Percentiles rank a stretch among this genome's conserved stretches.
Evolutionary conservation across 106 monocot genomes (phyloP).

Genomic region (Alisma plantagoaquatica): DNA sequence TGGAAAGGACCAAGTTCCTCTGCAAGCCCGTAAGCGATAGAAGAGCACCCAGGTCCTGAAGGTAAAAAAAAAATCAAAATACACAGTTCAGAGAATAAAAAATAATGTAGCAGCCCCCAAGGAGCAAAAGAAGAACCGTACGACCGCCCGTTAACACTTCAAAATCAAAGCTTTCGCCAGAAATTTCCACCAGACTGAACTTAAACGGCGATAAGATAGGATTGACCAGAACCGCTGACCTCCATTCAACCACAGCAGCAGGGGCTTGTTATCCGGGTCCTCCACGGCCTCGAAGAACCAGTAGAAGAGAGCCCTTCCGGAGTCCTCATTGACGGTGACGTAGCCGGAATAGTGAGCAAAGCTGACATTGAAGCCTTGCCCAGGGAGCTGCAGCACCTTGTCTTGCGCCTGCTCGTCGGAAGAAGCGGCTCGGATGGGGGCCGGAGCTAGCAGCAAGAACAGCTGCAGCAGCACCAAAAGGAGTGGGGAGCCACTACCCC

Average conservation of each 20-base stretch:
- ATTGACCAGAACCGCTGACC: constrained; percentile 20
- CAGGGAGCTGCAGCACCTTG: constrained; percentile 41
- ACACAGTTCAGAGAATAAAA: too few relatives aligned
- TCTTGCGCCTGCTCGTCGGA: constrained; percentile 32
- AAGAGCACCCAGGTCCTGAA: constrained; percentile 93
- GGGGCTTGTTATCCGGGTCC: constrained; percentile 68
- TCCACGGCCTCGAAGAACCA: constrained; percentile 95
- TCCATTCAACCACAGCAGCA: constrained; percentile 97
- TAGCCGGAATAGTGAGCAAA: constrained; percentile 89
- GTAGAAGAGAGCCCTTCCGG: constrained; percentile 74
- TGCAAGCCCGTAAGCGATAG: constrained; percentile 82
- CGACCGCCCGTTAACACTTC: too few relatives aligned
- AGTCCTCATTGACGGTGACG: constrained; percentile 48
- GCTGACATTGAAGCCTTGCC: constrained; percentile 52
- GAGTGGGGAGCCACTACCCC: too few relatives aligned
- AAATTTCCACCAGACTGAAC: too few relatives aligned
- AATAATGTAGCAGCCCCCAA: background rate
- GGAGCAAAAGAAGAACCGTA: background rate
- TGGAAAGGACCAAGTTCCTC: constrained; percentile 98
- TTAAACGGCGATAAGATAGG: background rate
- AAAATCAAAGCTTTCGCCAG: constrained; percentile 8
- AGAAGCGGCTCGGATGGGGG: too few relatives aligned
- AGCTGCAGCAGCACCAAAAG: too few relatives aligned
- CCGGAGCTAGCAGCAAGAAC: too few relatives aligned
- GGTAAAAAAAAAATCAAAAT: too few relatives aligned